A percentile compares a stretch with the other conserved stretches of the same genome.
These are phyloP conservation scores for Calonectria multiphialidica DNA, from an alignment of 2,329 filamentous ascomycete genomes.

Conservation along the genomic window DNA sequence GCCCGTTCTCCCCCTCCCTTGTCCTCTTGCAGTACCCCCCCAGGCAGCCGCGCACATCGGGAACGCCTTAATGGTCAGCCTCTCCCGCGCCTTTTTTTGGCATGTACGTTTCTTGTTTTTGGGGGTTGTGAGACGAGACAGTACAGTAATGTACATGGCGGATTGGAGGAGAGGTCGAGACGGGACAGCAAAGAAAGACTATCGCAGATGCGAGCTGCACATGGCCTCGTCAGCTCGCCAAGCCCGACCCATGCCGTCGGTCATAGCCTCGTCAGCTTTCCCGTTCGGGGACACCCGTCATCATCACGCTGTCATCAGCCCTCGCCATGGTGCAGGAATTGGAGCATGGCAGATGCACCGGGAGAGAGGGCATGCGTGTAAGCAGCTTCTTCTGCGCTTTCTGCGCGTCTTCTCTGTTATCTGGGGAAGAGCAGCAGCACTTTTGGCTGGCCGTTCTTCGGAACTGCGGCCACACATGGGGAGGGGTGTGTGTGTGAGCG, in stretches of 20 bases:
- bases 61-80: conserved; percentile 10
- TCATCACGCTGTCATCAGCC: conserved; percentile 4
- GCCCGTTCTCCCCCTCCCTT: conserved; percentile 9
- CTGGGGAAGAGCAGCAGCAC: background rate
- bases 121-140: background rate
- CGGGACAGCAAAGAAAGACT: background rate
- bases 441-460: background rate
- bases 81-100: background rate
- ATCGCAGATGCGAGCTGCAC: background rate
- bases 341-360: background rate
- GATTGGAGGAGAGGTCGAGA: background rate
- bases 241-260: conserved; percentile 1
- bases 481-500: background rate
- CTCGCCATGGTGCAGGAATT: background rate
- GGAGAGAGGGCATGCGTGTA: background rate
- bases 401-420: background rate
- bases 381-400: background rate
- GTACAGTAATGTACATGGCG: too few species aligned
- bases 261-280: conserved; percentile 26
- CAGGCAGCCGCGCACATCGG: background rate
- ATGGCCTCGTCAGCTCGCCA: conserved; percentile 21
- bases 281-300: conserved; percentile 14
- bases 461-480: background rate
- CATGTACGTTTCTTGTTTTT: background rate
- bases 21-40: too few species aligned